A percentile compares a stretch with the other conserved stretches of the same genome.
Evolutionary conservation across 106 monocot species (phyloP).

Genomic region (Dendrobium catenatum): DNA sequence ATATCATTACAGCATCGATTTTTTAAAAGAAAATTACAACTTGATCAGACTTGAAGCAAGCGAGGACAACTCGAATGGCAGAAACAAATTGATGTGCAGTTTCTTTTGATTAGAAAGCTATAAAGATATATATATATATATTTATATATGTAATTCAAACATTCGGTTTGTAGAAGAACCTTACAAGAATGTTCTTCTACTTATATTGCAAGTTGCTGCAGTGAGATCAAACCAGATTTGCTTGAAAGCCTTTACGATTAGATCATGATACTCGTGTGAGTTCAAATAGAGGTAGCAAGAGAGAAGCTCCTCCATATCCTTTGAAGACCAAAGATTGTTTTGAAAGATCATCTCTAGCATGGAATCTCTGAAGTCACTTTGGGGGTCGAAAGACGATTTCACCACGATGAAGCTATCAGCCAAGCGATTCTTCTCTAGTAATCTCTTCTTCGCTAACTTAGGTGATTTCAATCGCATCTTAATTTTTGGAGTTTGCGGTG

Average conservation of each 20-base stretch:
- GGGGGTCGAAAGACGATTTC: conserved; percentile 27
- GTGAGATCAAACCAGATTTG: conserved; percentile 44
- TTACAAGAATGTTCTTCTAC: too few species aligned
- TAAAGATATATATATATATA: too few species aligned
- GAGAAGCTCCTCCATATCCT: conserved; percentile 57
- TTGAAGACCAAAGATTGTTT: conserved; percentile 21
- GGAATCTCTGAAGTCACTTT: conserved; percentile 16
- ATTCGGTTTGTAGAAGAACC: too few species aligned
- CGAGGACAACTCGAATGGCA: too few species aligned
- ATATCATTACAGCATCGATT: too few species aligned
- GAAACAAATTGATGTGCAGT: too few species aligned
- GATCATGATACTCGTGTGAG: conserved; percentile 53
- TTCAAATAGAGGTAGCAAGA: conserved; percentile 62
- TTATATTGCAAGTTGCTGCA: too few species aligned
- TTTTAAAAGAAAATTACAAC: too few species aligned
- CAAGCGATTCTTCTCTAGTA: not conserved
- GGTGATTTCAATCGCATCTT: conserved; percentile 29
- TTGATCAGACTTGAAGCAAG: too few species aligned
- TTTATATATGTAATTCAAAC: too few species aligned
- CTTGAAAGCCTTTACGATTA: conserved; percentile 67
- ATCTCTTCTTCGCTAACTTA: conserved; percentile 9
- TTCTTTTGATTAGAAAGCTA: too few species aligned
- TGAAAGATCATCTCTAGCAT: conserved; percentile 25
- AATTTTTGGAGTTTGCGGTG: not conserved
- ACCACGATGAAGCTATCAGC: conserved; percentile 44